Evolutionary conservation across 257 asterid genomes (phyloP), one percentile per base, ranked within the genome.

Genomic region (Solanum piurae): DNA sequence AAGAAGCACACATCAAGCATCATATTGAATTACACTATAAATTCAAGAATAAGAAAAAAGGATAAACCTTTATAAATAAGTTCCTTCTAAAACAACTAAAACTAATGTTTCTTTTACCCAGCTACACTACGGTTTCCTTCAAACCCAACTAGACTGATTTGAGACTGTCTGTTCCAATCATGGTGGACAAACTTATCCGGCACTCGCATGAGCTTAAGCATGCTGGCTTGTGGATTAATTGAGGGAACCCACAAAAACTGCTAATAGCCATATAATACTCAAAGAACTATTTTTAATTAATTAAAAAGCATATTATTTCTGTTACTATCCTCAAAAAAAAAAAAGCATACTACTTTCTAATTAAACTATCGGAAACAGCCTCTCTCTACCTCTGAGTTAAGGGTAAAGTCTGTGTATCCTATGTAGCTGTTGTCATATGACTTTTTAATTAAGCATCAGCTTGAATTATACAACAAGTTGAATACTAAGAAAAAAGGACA

Each of bases 41-140:
- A n/a, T 62, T 62, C 16, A 62, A 62, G 33, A 62, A 62, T 5
- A 62, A 62, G 71, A 62, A n/a, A 86, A 44, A 20, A 76, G 29
- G 23, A 9, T 92, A 34, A 83, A 97, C 99, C 99, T 97, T 97
- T 88, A 79, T 96, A 97, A 46, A 97, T 98, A 69, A 97, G 98
- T 5, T 93, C 98, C 88, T 95, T 95, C 85, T 94, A 42, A 88
- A 12, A 93, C 91, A 97, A 74, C 90, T 97, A 94, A 49, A 18
- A 49, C 36, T 68, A 68, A 31, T 27, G 86, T 25, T 36, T 64
- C 64, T 83, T 42, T 29, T 23, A 55, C 33, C 44, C 36, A 87
- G 40, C 77, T 71, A 71, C 40, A 6, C 44, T 72, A 18, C 2
- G 3, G 25, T 33, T 31, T 29, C 40, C 37, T 34, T 33, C 25